phyloP scores from a whole-genome alignment of 768 basidiomycete genomes.

The Hygrocybe coccinea region DNA sequence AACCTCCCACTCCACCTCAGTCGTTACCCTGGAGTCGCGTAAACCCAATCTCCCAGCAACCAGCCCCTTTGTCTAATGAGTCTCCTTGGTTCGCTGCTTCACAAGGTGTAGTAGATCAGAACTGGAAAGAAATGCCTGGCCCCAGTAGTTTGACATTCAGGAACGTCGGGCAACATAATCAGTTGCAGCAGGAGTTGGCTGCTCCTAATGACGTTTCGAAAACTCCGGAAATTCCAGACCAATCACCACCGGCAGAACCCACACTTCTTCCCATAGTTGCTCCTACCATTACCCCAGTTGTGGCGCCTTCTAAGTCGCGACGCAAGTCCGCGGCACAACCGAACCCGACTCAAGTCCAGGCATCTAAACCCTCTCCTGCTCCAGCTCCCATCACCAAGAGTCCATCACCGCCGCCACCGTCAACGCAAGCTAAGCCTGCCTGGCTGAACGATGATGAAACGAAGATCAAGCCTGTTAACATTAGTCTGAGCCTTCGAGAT shows the following conservation, averaged over 20 bases:
- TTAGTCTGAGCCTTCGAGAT: constrained; percentile 73
- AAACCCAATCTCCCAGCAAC: constrained; percentile 21
- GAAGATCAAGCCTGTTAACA: constrained; percentile 42
- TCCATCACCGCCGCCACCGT: constrained; percentile 18
- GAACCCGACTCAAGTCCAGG: constrained; percentile 13
- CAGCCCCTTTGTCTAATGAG: constrained; percentile 32
- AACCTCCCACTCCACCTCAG: constrained; percentile 22
- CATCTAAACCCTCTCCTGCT: constrained; percentile 13
- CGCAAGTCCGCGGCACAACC: constrained; percentile 14
- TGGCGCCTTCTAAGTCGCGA: constrained; percentile 13
- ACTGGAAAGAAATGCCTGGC: constrained; percentile 40
- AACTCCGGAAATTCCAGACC: constrained; percentile 11
- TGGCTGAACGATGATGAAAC: constrained; percentile 70
- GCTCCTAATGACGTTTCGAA: constrained; percentile 12
- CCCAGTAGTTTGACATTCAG: constrained; percentile 52
- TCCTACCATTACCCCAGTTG: background rate
- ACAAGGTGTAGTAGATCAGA: constrained; percentile 41
- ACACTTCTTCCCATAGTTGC: background rate
- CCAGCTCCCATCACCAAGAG: constrained; percentile 15
- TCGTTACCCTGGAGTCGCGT: constrained; percentile 37
- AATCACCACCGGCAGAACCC: constrained; percentile 16
- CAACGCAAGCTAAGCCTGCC: constrained; percentile 31
- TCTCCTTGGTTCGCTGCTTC: constrained; percentile 53
- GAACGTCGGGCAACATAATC: constrained; percentile 57
- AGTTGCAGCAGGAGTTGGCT: constrained; percentile 35